Evolutionary conservation across 2,329 filamentous ascomycete genomes (phyloP), one percentile per base, ranked within the genome.

Genomic region (Sporothrix humicola): DNA sequence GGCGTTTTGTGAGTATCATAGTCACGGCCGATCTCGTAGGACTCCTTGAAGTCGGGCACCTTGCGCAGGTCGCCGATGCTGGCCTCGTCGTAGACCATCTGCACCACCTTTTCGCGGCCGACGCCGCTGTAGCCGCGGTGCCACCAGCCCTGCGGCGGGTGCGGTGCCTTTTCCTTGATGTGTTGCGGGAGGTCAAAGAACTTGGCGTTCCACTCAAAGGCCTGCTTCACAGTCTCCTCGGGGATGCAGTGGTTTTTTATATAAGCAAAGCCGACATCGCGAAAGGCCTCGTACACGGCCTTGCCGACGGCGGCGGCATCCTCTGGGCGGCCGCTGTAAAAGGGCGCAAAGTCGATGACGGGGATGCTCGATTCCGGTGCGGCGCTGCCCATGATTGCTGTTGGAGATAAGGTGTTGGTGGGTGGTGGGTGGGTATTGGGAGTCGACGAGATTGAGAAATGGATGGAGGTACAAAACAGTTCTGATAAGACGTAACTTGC

Each of bases 11-110:
- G 75, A 59, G 82, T 79, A 3, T 77, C 61, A 15, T 59, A 75
- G 12, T 79, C 48, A 74, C 80, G n/a, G 3, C 83, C 83, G 17
- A 83, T 79, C 71, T 84, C 83, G 59, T 82, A 81, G 0, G 82
- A 82, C 77, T 85, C 83, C 75, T 83, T 83, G 44, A 80, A 79
- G 73, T 83, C 81, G 4, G 81, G 82, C 12, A 78, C 77, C 73
- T 78, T 77, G 66, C 74, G 70, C 37, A 75, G 52, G 46, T 77
- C 68, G 31, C 52, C 74, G 42, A 77, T 74, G 59, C 66, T 73
- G 17, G 79, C 79, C 44, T 79, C 76, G 68, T 79, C 80, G 13
- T 79, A 81, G 0, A 80, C 79, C 20, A 81, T 78, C 56, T 80
- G 81, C 26, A 79, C 79, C 2, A 82, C 77, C 70, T 82, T 82